Base-by-base conservation (phyloP, 306 rosid species). In the Trichosanthes cucumerina region DNA sequence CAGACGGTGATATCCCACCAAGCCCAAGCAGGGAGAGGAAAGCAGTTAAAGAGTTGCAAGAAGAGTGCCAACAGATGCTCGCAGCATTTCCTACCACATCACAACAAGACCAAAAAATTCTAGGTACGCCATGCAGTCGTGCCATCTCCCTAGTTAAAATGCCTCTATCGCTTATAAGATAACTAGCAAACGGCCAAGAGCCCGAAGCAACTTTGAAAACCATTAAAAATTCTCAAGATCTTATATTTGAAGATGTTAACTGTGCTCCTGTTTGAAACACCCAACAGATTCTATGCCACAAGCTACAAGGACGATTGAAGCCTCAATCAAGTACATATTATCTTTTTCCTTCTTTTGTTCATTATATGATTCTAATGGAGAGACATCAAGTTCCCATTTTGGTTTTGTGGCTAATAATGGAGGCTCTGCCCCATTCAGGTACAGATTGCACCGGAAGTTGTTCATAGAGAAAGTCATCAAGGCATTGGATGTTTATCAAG, bases 401-500 rank as follows among this genome's bases (percentile, higher is more conserved):
- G 53, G 11, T 43, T 38, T 43, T 14, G 15, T 70, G 76, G 76
- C 76, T 68, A 68, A 39, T 43, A 39, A 66, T 38, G 74, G 31
- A 36, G 47, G 16, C 39, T 16, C 41, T 18, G 26, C 12, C 49
- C 15, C 79, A 12, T 81, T 86, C 97, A 94, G 98, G 86, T 90
- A 87, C 76, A 88, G 98, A 72, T 87, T 92, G 89, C 96, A 92
- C 79, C 74, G 93, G 80, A 94, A 92, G 80, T 83, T 90, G 84
- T 88, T 88, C 49, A 77, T 92, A 21, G 92, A 88, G 81, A 94
- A 94, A 84, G 85, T 89, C 47, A 84, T 89, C 64, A 88, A 85
- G 62, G 88, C 98, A 74, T 81, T 92, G 86, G 96, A 88, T 78
- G 69, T 89, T 46, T 94, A 94, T 88, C 97, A 86, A 83, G 97